These are phyloP conservation scores for Cercospora sp. DNA, from an alignment of 2,329 filamentous ascomycete species.

Conservation along the genomic window DNA sequence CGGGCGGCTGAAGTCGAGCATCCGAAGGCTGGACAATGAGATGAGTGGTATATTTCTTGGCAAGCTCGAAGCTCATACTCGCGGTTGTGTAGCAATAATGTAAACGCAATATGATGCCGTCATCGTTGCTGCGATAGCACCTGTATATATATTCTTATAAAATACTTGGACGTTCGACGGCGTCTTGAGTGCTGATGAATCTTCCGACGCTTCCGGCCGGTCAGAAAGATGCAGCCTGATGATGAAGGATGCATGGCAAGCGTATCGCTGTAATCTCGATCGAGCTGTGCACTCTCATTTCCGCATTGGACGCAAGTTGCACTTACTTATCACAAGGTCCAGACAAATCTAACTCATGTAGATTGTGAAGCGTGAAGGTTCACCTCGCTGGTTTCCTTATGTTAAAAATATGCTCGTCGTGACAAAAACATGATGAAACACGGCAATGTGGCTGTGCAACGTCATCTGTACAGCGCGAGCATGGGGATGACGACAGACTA, in stretches of 20 bases:
- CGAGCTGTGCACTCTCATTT: conserved; percentile 2
- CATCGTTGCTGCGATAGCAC: not conserved
- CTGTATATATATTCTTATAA: not conserved
- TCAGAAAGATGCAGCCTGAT: conserved; percentile 7
- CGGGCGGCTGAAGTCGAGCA: conserved; percentile 41
- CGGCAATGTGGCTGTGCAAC: conserved; percentile 4
- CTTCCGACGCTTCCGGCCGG: conserved; percentile 5
- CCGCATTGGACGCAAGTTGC: not conserved
- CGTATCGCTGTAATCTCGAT: conserved; percentile 4
- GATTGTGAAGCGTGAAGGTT: not conserved
- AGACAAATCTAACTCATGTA: not conserved
- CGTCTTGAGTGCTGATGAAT: not conserved
- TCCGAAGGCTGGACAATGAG: conserved; percentile 56
- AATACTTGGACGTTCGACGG: not conserved
- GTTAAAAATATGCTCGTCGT: not conserved
- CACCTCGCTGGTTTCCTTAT: not conserved
- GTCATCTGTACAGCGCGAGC: not conserved
- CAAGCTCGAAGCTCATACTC: conserved; percentile 23
- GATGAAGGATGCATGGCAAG: conserved; percentile 1
- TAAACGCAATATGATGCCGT: not conserved
- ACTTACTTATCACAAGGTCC: not conserved
- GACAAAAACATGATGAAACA: conserved; percentile 3
- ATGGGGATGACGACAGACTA: not conserved
- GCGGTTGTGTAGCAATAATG: not conserved
- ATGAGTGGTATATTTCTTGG: conserved; percentile 34